Base-by-base conservation (phyloP, 768 basidiomycete species). In the Russula virescens region DNA sequence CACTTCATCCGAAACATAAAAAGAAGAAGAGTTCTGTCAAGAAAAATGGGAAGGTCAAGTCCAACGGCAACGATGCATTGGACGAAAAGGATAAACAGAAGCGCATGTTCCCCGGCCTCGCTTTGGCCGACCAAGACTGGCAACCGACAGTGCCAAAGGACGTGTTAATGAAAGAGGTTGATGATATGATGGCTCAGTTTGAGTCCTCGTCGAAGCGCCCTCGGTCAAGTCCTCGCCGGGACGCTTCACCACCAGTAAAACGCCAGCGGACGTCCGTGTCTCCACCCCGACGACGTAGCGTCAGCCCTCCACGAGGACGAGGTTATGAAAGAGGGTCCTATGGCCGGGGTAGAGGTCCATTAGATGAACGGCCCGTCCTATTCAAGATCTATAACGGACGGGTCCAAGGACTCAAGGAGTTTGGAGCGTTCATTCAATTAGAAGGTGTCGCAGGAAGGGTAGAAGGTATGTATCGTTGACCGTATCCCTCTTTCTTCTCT, bases 321-420 rank as follows among this genome's bases (percentile, higher is more conserved):
- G 78, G 80, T 2, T 72, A 79, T 58, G 77, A 77, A 26, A 70
- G 75, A 58, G 74, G 77, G 49, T 78, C 78, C 40, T 75, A 82
- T 57, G 68, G 75, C 42, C 69, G 75, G 40, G 75, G 76, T 71
- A 63, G 77, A 74, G 55, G 75, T 72, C 66, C 69, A 48, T 55
- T 88, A 42, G 96, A 99, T 71, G 91, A 95, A 47, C 80, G 80
- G 53, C 94, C 97, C 0, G 77, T 98, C 3, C 73, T 97, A 48
- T 98, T 87, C 83, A 98, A 98, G 79, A 93, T 98, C 35, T 99
- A 98, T 74, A 80, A 81, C 56, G 97, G 96, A 9, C 86, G 84
- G 65, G 86, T 98, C 28, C 80, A 88, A 1, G 86, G 89, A 14
- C 68, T 97, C 68, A 93, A 91, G 75, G 97, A 99, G 63, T 99